phyloP scores from a whole-genome alignment of 2,329 filamentous ascomycete species.

The Fonsecaea pedrosoi region DNA sequence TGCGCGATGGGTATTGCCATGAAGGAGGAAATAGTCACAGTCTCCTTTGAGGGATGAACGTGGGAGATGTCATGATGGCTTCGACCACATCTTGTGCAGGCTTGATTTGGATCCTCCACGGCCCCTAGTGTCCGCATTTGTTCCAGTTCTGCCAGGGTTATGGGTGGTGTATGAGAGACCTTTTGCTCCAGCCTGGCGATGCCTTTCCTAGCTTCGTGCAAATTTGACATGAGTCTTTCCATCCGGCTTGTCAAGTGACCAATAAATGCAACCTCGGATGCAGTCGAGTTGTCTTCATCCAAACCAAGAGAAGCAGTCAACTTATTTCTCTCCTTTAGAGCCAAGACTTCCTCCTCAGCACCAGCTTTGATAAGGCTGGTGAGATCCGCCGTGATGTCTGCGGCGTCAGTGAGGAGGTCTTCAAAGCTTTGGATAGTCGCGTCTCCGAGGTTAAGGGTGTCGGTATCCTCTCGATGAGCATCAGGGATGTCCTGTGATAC shows the following conservation, averaged over 20 bases:
- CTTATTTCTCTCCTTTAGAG: slow-evolving; percentile 21
- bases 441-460: slow-evolving; percentile 50
- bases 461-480: slow-evolving; percentile 29
- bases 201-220: slow-evolving; percentile 51
- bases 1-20: slow-evolving; percentile 57
- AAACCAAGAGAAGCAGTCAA: slow-evolving; percentile 20
- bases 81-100: slow-evolving; percentile 27
- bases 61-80: slow-evolving; percentile 9
- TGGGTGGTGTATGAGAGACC: slow-evolving; percentile 40
- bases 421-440: slow-evolving; percentile 56
- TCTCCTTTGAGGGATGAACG: slow-evolving; percentile 7
- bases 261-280: slow-evolving; percentile 41
- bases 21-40: slow-evolving; percentile 50
- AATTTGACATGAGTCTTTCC: slow-evolving; percentile 48
- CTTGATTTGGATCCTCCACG: slow-evolving; percentile 9
- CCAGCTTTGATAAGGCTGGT: slow-evolving; percentile 41
- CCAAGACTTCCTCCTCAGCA: slow-evolving; percentile 41
- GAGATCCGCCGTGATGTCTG: slow-evolving; percentile 36
- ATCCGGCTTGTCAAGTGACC: slow-evolving; percentile 51
- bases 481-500: slow-evolving; percentile 26
- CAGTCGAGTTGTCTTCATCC: slow-evolving; percentile 33
- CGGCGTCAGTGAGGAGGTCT: slow-evolving; percentile 45
- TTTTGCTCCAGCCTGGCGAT: slow-evolving; percentile 49
- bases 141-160: slow-evolving; percentile 5
- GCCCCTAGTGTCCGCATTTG: slow-evolving; percentile 24